Percentiles rank a stretch among this genome's conserved stretches.
These are phyloP conservation scores for Amanita muscaria DNA, from an alignment of 768 basidiomycete genomes.

Conservation along the genomic window DNA sequence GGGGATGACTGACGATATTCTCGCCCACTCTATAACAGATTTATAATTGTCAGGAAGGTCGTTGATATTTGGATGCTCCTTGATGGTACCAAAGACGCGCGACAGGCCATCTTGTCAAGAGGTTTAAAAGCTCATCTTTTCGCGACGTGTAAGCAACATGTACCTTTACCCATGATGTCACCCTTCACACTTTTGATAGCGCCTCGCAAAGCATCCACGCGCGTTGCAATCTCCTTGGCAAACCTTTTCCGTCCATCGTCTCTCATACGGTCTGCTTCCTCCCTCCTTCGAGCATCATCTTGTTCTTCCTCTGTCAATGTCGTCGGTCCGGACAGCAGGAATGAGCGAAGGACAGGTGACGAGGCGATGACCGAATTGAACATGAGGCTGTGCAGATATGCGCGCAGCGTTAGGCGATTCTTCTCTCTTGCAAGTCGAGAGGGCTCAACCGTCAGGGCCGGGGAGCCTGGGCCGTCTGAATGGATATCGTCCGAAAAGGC, in stretches of 20 bases:
- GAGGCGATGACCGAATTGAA: slow-evolving; percentile 64
- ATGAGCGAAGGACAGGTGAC: slow-evolving; percentile 79
- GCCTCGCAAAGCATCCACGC: slow-evolving; percentile 81
- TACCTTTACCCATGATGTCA: slow-evolving; percentile 84
- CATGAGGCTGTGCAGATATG: slow-evolving; percentile 82
- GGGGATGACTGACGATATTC: slow-evolving; percentile 75
- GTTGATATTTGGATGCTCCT: slow-evolving; percentile 65
- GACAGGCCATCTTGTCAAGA: slow-evolving; percentile 68
- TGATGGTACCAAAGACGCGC: slow-evolving; percentile 82
- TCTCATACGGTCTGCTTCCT: slow-evolving; percentile 81
- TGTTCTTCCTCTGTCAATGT: slow-evolving; percentile 60
- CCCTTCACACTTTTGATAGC: slow-evolving; percentile 86
- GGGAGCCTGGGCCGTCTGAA: too few species aligned
- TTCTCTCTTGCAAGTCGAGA: slow-evolving; percentile 79
- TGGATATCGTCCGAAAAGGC: too few species aligned
- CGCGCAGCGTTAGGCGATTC: slow-evolving; percentile 88
- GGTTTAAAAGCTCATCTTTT: not conserved
- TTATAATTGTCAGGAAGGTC: slow-evolving; percentile 78
- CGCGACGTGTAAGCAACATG: not conserved
- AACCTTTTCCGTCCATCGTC: slow-evolving; percentile 86
- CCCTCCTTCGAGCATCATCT: slow-evolving; percentile 68
- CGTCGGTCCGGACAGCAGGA: slow-evolving; percentile 73
- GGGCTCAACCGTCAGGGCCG: too few species aligned
- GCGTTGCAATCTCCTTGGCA: slow-evolving; percentile 72
- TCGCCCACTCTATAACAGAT: slow-evolving; percentile 92